Base-by-base conservation (phyloP, 768 basidiomycete species). In the Naganishia onofrii region DNA sequence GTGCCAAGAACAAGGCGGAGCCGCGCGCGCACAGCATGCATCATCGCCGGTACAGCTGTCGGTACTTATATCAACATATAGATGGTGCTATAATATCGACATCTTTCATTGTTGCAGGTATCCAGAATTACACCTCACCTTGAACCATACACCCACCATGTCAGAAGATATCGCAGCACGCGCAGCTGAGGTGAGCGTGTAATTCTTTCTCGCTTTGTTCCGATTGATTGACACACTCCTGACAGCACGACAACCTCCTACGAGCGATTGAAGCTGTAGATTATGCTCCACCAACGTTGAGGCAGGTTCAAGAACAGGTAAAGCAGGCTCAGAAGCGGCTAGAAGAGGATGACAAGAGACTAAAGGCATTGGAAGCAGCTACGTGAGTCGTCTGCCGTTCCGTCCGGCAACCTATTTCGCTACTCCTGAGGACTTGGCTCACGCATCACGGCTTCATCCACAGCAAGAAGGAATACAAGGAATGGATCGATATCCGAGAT, bases 391-490 rank as follows among this genome's bases (percentile, higher is more conserved):
- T 21, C 23, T n/a, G 23, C 55, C 66, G 17, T 67, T 36, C 34
- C 34, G 12, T 5, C 34, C 12, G 4, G 34, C 6, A 36, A 12
- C 34, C 34, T 36, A 12, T 36, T 36, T 36, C 34, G 34, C 6
- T 36, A 12, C 12, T 36, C 34, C 34, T 36, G 34, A 12, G 34
- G 12, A 5, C 34, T 36, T 36, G 12, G 34, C 34, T 36, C 34
- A 36, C 48, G 21, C 12, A 3, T 23, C 34, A 4, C n/a, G 54
- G 21, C 7, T 26, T 3, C 28, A 2, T 1, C 23, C 34, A 48
- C 44, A 70, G 70, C 36, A 71, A 71, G 66, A 71, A 71, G 57
- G 70, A 71, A 31, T 71, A 60, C 66, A 23, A 66, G 19, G 70
- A 71, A 51, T 67, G 64, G 65, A 28, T 48, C 29, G 70, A 53